phyloP scores from a whole-genome alignment of 495 filamentous ascomycete genomes.

The Cetradonia linearis region DNA sequence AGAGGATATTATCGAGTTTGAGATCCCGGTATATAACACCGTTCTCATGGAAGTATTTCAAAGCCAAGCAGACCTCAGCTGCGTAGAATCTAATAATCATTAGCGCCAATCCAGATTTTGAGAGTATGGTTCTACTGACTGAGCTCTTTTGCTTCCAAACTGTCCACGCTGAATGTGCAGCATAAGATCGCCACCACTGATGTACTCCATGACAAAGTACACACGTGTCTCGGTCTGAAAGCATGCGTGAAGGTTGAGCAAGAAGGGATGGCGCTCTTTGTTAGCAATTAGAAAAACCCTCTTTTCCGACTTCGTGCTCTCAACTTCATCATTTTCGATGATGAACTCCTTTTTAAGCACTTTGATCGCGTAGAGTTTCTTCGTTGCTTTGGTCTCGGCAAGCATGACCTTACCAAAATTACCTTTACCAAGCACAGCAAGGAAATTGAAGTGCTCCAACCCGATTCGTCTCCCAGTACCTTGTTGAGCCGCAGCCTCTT shows the following conservation, averaged over 20 bases:
- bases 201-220: slow-evolving; percentile 99
- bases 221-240: slow-evolving; percentile 98
- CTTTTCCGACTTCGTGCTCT: slow-evolving; percentile 96
- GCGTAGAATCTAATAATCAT: slow-evolving; percentile 73
- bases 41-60: slow-evolving; percentile 99
- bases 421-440: slow-evolving; percentile 96
- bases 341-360: slow-evolving; percentile 99
- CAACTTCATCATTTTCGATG: slow-evolving; percentile 99
- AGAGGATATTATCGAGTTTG: slow-evolving; percentile 96
- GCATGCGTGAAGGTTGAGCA: slow-evolving; percentile 91
- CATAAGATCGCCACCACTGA: slow-evolving; percentile 98
- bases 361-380: slow-evolving; percentile 96
- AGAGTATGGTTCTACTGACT: slow-evolving; percentile 48
- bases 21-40: slow-evolving; percentile 99
- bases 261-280: slow-evolving; percentile 93
- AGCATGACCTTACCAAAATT: slow-evolving; percentile 99
- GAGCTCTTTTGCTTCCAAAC: slow-evolving; percentile 90
- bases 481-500: slow-evolving; percentile 45
- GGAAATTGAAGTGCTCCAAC: slow-evolving; percentile 97
- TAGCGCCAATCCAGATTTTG: background rate
- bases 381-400: slow-evolving; percentile 85
- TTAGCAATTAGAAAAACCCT: slow-evolving; percentile 94
- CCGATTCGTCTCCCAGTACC: slow-evolving; percentile 74
- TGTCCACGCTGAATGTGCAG: slow-evolving; percentile 95
- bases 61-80: slow-evolving; percentile 88